These are phyloP conservation scores for Kazachstania kunashirensis DNA, from an alignment of 805 yeast species.

Conservation along the genomic window DNA sequence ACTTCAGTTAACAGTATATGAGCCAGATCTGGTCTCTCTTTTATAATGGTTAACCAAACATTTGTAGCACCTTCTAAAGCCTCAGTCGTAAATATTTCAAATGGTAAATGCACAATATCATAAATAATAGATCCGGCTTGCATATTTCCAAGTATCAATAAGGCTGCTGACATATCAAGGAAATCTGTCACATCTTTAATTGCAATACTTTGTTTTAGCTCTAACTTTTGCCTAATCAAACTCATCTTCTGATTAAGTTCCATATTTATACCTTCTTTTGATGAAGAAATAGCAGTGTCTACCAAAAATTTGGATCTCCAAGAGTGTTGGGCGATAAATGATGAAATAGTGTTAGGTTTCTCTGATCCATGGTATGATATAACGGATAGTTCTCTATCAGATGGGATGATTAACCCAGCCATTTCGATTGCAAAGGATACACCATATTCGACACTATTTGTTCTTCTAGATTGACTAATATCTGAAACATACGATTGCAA, in stretches of 20 bases:
- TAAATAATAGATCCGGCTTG: slow-evolving; percentile 34
- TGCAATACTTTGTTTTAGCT: slow-evolving; percentile 14
- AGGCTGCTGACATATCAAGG: slow-evolving; percentile 37
- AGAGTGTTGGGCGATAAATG: slow-evolving; percentile 65
- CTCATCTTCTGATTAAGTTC: slow-evolving; percentile 14
- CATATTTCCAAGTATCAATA: slow-evolving; percentile 31
- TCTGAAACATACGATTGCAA: slow-evolving; percentile 67
- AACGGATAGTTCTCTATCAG: slow-evolving; percentile 55
- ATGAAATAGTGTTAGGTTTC: slow-evolving; percentile 52
- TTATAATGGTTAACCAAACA: slow-evolving; percentile 74
- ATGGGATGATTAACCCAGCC: slow-evolving; percentile 64
- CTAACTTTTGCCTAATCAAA: slow-evolving; percentile 16
- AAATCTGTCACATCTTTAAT: slow-evolving; percentile 32
- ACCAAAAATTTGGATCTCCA: slow-evolving; percentile 47
- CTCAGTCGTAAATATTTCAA: slow-evolving; percentile 48
- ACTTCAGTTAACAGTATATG: slow-evolving; percentile 59
- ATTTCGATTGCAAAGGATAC: slow-evolving; percentile 83
- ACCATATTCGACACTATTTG: slow-evolving; percentile 56
- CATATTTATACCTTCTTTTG: slow-evolving; percentile 20
- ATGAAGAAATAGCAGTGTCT: slow-evolving; percentile 25
- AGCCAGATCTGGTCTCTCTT: slow-evolving; percentile 52
- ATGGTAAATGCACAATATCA: slow-evolving; percentile 60
- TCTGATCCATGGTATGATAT: slow-evolving; percentile 31
- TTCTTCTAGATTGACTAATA: slow-evolving; percentile 28
- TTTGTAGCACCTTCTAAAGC: slow-evolving; percentile 56